Evolutionary conservation across 257 asterid species (phyloP).

Genomic region (Cynanchum wilfordii): DNA sequence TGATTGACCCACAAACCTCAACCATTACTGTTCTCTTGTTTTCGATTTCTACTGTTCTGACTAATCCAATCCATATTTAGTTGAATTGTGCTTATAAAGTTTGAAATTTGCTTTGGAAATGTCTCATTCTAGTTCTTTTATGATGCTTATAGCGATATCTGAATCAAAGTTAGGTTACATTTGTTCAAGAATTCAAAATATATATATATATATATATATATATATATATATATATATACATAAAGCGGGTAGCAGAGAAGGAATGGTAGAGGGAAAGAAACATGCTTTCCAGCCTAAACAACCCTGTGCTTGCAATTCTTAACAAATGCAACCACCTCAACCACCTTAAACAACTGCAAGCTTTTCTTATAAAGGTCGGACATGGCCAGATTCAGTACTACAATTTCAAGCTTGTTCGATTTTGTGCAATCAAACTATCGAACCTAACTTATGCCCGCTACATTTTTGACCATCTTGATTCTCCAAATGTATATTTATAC

Average conservation of each 20-base stretch:
- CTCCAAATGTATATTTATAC: conserved; percentile 59
- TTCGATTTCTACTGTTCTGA: too few species aligned
- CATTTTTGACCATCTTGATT: conserved; percentile 49
- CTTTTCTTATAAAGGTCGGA: conserved; percentile 60
- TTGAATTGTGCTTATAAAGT: too few species aligned
- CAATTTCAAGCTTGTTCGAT: conserved; percentile 72
- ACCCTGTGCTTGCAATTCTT: conserved; percentile 40
- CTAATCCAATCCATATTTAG: too few species aligned
- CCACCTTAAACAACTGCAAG: conserved; percentile 72
- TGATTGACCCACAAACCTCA: not conserved
- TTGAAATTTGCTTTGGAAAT: too few species aligned
- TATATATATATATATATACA: not conserved
- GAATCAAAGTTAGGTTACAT: too few species aligned
- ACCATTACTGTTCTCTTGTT: not conserved
- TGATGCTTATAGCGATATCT: too few species aligned
- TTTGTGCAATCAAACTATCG: conserved; percentile 48
- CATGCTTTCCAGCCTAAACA: conserved; percentile 47
- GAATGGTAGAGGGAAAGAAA: conserved; percentile 5
- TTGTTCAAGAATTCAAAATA: too few species aligned
- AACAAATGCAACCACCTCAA: conserved; percentile 45
- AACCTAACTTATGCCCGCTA: conserved; percentile 53
- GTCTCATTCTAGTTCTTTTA: too few species aligned
- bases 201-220: not conserved
- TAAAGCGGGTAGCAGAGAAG: not conserved
- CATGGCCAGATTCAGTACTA: conserved; percentile 62